Evolutionary conservation across 2,329 filamentous ascomycete genomes (phyloP), one percentile per base, ranked within the genome.

Genomic region (Pleomassaria siparia): DNA sequence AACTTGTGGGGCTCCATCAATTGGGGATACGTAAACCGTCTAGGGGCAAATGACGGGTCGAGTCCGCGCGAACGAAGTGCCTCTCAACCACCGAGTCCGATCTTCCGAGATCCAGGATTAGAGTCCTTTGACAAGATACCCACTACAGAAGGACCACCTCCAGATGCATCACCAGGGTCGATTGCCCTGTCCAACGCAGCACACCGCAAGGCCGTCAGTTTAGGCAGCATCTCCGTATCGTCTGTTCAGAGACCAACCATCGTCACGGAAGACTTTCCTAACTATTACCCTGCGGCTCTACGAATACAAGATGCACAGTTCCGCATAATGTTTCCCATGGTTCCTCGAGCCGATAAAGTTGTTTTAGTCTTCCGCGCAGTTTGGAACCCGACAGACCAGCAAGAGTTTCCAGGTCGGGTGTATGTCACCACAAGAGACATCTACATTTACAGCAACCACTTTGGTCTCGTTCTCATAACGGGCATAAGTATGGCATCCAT

Each of bases 391-490:
- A 87, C 85, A 56, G 85, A 88, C 44, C 81, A 85, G 57, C 86
- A 88, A 69, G 85, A 88, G 51, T 89, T 97, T 50, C 86, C 86
- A 8, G 86, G 94, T 1, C 84, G 94, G 44, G 85, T 95, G 20
- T 99, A 95, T 67, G 85, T 96, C 50, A 97, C 92, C 0, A 80
- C 86, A 0, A 85, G 87, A 52, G 88, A 91, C 55, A 85, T 99
- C 67, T 97, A 95, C 70, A 97, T 99, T 66, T 99, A 96, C 72
- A 95, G 91, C 60, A 88, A 97, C 63, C 89, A 96, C 64, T 85
- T 96, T 67, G 94, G 94, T 5, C 80, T 99, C 5, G 87, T 97
- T 1, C 79, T 96, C 28, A 88, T 92, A 1, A 92, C 91, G 42
- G 83, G 83, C 13, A 83, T 95, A 42, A 84, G 80, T 45, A 77